Conservation (phyloP, 768 basidiomycete genomes). For the Leccinum pellstonianum region DNA sequence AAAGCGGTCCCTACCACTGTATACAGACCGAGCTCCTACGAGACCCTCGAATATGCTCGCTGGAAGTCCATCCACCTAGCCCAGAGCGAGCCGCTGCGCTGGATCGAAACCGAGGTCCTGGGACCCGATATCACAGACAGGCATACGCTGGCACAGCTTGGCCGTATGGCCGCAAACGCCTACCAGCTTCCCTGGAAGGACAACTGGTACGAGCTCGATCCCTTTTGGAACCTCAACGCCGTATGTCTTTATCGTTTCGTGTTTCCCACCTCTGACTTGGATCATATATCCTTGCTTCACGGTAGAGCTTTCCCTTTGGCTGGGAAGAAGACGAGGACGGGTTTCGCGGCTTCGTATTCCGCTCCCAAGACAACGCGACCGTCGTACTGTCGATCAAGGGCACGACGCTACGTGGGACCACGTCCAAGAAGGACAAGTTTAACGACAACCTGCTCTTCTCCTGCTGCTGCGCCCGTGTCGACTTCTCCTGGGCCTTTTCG, state of each 20-base stretch:
- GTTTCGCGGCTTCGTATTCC: conserved; percentile 88
- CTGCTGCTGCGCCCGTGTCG: conserved; percentile 91
- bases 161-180: conserved; percentile 86
- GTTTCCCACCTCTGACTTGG: not conserved
- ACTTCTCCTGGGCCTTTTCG: conserved; percentile 80
- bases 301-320: conserved; percentile 76
- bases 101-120: conserved; percentile 64
- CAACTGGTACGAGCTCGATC: conserved; percentile 82
- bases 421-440: conserved; percentile 87
- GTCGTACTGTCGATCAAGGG: conserved; percentile 89
- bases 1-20: conserved; percentile 50
- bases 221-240: conserved; percentile 62
- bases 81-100: conserved; percentile 56
- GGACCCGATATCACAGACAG: conserved; percentile 79
- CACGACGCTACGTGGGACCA: conserved; percentile 81
- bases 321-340: conserved; percentile 70
- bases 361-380: conserved; percentile 74
- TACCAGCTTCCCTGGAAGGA: conserved; percentile 69
- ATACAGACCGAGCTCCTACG: conserved; percentile 55
- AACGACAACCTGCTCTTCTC: conserved; percentile 90
- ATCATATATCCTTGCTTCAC: not conserved
- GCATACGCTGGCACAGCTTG: conserved; percentile 79
- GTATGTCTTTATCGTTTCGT: conserved; percentile 22
- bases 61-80: conserved; percentile 45
- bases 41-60: conserved; percentile 52